phyloP scores from a whole-genome alignment of 495 filamentous ascomycete genomes.

The Penicillium canariense region DNA sequence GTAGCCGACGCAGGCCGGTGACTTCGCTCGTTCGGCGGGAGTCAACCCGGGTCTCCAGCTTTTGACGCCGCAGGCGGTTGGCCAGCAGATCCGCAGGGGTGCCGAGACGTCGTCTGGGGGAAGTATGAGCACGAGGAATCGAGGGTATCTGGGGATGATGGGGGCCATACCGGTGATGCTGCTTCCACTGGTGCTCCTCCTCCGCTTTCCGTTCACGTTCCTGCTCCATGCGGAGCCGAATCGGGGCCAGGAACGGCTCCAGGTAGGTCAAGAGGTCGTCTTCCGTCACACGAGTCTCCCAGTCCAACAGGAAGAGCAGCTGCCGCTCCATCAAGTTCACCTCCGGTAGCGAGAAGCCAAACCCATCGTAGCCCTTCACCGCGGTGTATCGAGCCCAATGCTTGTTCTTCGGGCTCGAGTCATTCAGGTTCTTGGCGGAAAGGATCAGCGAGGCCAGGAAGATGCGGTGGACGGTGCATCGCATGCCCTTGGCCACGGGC shows the following conservation, averaged over 20 bases:
- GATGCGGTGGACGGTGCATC: conserved; percentile 91
- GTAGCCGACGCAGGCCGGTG: conserved; percentile 24
- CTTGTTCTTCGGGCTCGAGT: conserved; percentile 99
- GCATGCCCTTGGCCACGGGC: conserved; percentile 93
- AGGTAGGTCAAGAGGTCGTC: conserved; percentile 85
- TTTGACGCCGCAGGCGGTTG: conserved; percentile 43
- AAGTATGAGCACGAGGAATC: neutral
- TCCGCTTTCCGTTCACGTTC: conserved; percentile 28
- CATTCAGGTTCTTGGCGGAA: conserved; percentile 76
- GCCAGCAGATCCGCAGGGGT: conserved; percentile 42
- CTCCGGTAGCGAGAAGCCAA: conserved; percentile 90
- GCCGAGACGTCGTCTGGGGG: conserved; percentile 37
- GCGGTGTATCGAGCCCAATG: conserved; percentile 93
- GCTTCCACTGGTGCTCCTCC: conserved; percentile 34
- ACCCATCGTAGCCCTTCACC: conserved; percentile 71
- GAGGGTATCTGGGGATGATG: neutral
- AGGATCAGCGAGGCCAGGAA: conserved; percentile 79
- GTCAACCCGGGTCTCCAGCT: conserved; percentile 34
- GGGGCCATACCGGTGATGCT: conserved; percentile 44
- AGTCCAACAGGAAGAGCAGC: conserved; percentile 87
- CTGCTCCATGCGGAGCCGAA: conserved; percentile 53
- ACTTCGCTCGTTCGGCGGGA: conserved; percentile 15
- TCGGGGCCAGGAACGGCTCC: conserved; percentile 83
- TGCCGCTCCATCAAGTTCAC: conserved; percentile 99
- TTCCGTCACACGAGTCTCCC: conserved; percentile 81